Evolutionary conservation across 108 stramenopile species (phyloP).

Genomic region (Nitzschia sp.): DNA sequence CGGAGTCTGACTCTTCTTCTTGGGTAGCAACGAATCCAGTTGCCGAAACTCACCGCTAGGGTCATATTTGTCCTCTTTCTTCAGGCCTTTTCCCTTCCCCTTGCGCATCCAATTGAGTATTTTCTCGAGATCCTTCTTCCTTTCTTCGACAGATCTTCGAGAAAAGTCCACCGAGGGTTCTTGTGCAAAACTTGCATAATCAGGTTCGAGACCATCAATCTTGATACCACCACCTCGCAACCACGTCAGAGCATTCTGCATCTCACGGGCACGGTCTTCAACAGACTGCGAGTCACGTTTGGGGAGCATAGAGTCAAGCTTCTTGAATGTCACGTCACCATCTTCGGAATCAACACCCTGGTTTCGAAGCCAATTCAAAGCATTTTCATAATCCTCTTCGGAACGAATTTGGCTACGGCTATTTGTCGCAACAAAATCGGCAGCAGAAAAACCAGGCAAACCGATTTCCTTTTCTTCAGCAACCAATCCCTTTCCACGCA

Average conservation of each 20-base stretch:
- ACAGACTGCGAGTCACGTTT: not conserved
- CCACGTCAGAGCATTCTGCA: slow-evolving; percentile 43
- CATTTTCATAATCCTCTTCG: slow-evolving; percentile 7
- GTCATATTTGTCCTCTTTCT: slow-evolving; percentile 35
- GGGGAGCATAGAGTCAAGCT: slow-evolving; percentile 12
- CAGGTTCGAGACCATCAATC: slow-evolving; percentile 13
- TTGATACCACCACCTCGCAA: slow-evolving; percentile 19
- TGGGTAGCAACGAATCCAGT: slow-evolving; percentile 22
- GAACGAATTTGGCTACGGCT: slow-evolving; percentile 9
- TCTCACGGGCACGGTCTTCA: slow-evolving; percentile 30
- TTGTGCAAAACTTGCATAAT: not conserved
- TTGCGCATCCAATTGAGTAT: slow-evolving; percentile 38
- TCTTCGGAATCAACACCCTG: not conserved
- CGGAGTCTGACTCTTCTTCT: slow-evolving; percentile 30
- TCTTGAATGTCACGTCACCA: not conserved
- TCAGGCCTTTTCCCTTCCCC: slow-evolving; percentile 15
- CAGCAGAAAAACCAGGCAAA: slow-evolving; percentile 9
- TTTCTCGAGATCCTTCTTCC: slow-evolving; percentile 26
- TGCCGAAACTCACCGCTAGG: slow-evolving; percentile 27
- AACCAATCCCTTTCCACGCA: slow-evolving; percentile 12
- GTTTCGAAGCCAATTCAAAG: slow-evolving; percentile 24
- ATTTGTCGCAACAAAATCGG: not conserved
- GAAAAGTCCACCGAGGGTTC: not conserved
- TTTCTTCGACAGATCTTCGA: slow-evolving; percentile 7
- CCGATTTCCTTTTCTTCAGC: slow-evolving; percentile 2